Evolutionary conservation across 2,329 filamentous ascomycete species (phyloP).

Genomic region (Trichoderma sp.): DNA sequence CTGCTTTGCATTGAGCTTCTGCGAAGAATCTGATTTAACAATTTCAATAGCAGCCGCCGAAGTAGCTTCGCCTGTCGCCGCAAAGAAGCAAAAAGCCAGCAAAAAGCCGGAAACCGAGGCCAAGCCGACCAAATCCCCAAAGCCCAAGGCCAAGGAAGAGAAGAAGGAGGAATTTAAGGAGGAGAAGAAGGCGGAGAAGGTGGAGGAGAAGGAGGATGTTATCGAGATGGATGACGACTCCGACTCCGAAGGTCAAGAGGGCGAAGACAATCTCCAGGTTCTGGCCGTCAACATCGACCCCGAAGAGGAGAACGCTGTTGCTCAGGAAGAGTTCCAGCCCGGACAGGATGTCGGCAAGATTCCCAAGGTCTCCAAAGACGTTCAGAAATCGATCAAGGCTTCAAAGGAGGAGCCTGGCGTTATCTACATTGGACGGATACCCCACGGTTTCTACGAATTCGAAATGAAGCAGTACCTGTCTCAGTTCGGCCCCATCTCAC

Average conservation of each 20-base stretch:
- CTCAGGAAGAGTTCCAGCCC: constrained; percentile 47
- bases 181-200: constrained; percentile 35
- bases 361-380: constrained; percentile 52
- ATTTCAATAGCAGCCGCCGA: constrained; percentile 43
- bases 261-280: constrained; percentile 47
- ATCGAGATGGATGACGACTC: constrained; percentile 39
- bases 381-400: constrained; percentile 48
- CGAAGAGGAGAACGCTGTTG: constrained; percentile 49
- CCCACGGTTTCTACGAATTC: constrained; percentile 94
- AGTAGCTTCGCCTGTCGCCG: constrained; percentile 49
- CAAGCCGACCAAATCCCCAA: constrained; percentile 43
- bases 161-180: constrained; percentile 35
- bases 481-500: constrained; percentile 84
- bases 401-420: constrained; percentile 68
- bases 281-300: constrained; percentile 52
- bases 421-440: constrained; percentile 87
- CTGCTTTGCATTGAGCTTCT: constrained; percentile 21
- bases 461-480: constrained; percentile 93
- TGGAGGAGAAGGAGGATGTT: constrained; percentile 39
- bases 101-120: constrained; percentile 40
- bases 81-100: constrained; percentile 52
- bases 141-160: constrained; percentile 36
- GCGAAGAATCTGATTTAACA: constrained; percentile 30
- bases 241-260: constrained; percentile 47
- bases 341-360: constrained; percentile 57